A percentile compares a stretch with the other conserved stretches of the same genome.
phyloP scores from a whole-genome alignment of 225 moss, liverwort and hornwort species.

The Rhytidiadelphus loreus region DNA sequence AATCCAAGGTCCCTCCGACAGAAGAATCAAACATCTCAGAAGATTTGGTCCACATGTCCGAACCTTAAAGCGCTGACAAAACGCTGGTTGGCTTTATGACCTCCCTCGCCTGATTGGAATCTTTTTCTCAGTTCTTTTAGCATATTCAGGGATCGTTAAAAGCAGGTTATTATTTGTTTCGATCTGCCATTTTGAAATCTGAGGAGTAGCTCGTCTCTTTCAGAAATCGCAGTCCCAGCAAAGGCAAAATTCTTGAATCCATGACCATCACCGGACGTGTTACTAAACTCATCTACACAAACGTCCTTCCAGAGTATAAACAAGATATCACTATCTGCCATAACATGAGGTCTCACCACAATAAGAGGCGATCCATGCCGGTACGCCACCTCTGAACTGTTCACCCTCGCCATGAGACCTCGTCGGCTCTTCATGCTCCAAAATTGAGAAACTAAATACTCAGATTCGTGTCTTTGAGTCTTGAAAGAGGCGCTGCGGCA shows the following conservation, averaged over 20 bases:
- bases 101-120: not conserved
- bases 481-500: constrained; percentile 20
- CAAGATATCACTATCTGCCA: not conserved
- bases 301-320: not conserved
- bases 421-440: constrained; percentile 23
- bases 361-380: not conserved
- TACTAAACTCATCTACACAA: not conserved
- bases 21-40: not conserved
- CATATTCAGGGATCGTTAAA: not conserved
- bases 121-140: not conserved
- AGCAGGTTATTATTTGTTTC: not conserved
- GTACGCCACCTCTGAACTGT: not conserved
- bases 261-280: not conserved
- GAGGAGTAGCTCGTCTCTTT: not conserved
- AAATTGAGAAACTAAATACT: constrained; percentile 14
- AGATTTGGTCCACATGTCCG: not conserved
- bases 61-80: not conserved
- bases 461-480: not conserved
- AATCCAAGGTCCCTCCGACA: not conserved
- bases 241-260: not conserved
- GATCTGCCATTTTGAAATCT: not conserved
- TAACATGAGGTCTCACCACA: constrained; percentile 14
- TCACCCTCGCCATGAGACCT: constrained; percentile 3
- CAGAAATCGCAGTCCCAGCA: not conserved
- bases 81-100: not conserved